Conservation (phyloP, 768 basidiomycete species). For the Russula vinacea region DNA sequence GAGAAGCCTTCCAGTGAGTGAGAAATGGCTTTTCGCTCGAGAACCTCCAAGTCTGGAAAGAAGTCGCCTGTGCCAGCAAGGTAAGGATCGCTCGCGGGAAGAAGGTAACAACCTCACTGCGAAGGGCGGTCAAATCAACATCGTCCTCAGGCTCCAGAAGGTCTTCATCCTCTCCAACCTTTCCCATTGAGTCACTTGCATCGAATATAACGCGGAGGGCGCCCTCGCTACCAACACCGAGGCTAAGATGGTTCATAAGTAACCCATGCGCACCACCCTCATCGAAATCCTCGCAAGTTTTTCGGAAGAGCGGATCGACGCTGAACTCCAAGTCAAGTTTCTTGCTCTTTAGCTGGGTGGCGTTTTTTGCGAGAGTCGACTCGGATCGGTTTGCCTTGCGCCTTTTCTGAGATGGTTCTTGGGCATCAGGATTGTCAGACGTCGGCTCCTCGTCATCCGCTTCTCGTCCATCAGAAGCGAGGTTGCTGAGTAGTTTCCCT, state of each 20-base stretch:
- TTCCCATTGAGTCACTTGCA: conserved; percentile 85
- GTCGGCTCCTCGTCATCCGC: conserved; percentile 58
- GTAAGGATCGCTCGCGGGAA: conserved; percentile 12
- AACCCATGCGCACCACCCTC: conserved; percentile 96
- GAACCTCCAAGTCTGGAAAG: conserved; percentile 60
- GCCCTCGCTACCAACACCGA: conserved; percentile 75
- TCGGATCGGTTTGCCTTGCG: conserved; percentile 64
- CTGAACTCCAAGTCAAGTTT: conserved; percentile 93
- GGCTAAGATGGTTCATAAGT: conserved; percentile 90
- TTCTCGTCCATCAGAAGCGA: conserved; percentile 62
- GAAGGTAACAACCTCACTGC: conserved; percentile 44
- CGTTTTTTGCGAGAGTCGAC: conserved; percentile 87
- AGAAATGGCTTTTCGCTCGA: conserved; percentile 73
- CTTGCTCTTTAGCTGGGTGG: conserved; percentile 78
- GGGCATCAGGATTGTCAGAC: conserved; percentile 61
- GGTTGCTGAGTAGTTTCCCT: conserved; percentile 88
- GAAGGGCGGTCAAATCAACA: conserved; percentile 60
- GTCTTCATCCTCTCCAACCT: conserved; percentile 65
- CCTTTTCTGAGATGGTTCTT: conserved; percentile 60
- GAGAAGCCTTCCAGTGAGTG: conserved; percentile 79
- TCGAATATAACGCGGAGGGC: conserved; percentile 92
- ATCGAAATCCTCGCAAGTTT: conserved; percentile 97
- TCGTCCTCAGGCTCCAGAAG: conserved; percentile 66
- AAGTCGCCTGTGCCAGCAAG: conserved; percentile 53
- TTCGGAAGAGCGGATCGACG: conserved; percentile 95